Conservation (phyloP, 768 basidiomycete genomes). For the Serpula lacrymans region DNA sequence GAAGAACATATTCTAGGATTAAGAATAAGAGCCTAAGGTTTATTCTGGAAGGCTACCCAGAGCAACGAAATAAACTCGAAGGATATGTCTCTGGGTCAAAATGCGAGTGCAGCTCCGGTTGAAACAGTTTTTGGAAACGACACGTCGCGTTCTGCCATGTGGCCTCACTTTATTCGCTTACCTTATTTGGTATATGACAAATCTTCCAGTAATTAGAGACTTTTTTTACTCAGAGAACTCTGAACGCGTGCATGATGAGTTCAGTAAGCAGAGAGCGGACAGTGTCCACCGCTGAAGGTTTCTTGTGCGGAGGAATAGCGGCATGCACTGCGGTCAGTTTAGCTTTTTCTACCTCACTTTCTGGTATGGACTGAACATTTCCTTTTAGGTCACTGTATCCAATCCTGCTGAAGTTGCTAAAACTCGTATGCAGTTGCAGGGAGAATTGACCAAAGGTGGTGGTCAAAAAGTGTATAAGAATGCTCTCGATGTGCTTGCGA, state of each 20-base stretch:
- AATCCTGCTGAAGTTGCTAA: constrained; percentile 67
- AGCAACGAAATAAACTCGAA: no score
- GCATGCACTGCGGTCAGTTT: constrained; percentile 84
- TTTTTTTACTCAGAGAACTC: no score
- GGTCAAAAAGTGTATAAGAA: constrained; percentile 80
- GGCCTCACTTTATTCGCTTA: no score
- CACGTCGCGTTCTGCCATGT: no score
- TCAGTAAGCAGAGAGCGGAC: constrained; percentile 14
- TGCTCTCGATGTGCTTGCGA: constrained; percentile 80
- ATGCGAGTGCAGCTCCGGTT: no score
- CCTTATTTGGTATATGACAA: neutral
- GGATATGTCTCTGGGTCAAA: no score
- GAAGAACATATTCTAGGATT: no score
- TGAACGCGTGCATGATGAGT: no score
- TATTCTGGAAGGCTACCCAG: no score
- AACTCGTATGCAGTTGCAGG: constrained; percentile 94
- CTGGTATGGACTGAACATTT: constrained; percentile 32
- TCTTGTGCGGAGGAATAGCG: constrained; percentile 86
- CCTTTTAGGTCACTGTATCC: constrained; percentile 35
- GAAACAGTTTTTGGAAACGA: no score
- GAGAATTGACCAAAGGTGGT: constrained; percentile 81
- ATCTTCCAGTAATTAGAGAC: neutral
- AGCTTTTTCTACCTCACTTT: constrained; percentile 1
- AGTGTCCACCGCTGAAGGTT: constrained; percentile 74
- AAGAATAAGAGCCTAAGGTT: no score